Base-by-base conservation (phyloP, 805 yeast species). In the Candida methanosorbosa region DNA sequence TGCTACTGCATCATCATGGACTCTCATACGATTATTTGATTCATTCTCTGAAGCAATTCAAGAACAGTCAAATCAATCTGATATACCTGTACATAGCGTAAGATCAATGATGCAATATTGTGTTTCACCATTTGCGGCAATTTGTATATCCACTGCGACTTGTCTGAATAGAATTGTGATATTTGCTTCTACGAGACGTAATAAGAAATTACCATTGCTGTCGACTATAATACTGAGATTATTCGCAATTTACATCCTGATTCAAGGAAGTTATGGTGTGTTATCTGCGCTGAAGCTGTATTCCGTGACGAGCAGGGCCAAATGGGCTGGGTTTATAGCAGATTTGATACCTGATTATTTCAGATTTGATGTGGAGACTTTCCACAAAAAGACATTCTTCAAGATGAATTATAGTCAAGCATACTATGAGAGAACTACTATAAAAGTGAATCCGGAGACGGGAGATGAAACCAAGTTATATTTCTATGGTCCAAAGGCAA, bases 141-240 rank as follows among this genome's bases (percentile, higher is more conserved):
- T 64, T 20, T 75, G 81, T 51, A 71, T 76, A 66, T 48, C 70
- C 8, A 72, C 76, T 42, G 82, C 80, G 1, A 56, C 78, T 4
- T 44, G 75, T 3, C 55, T 78, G 40, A 78, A 78, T 51, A 57
- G 84, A 42, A 68, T 79, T 4, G 61, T 66, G 16, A 70, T 72
- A 3, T 74, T 77, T 65, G 77, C 82, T 2, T 61, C 78, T 0
- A 56, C 75, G 6, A 48, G 78, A 35, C 52, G 68, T 17, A 63
- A 63, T 27, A 48, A 56, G 24, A 42, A 54, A 25, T 47, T 68
- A 25, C 68, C 64, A 0, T 12, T 17, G 6, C 13, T 52, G 9
- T 52, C 60, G 9, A 49, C 43, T 20, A 26, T 60, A 4, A 11
- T 64, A 6, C 45, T 75, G 25, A 60, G 75, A 31, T 33, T 57